Evolutionary conservation across 345 rosid genomes (phyloP).

Genomic region (Sonneratia alba): DNA sequence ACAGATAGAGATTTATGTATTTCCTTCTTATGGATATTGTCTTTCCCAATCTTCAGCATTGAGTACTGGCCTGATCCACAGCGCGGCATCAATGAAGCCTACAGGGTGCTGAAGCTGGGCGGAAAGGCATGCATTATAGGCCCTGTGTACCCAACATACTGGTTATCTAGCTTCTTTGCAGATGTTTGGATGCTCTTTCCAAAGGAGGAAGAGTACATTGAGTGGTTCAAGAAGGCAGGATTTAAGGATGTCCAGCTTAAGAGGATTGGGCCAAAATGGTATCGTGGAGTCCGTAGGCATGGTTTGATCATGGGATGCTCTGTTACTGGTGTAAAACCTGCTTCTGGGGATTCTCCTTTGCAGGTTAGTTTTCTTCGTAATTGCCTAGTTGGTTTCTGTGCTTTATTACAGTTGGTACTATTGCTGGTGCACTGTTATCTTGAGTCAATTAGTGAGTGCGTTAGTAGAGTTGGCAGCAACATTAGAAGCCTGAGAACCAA

Average conservation of each 20-base stretch:
- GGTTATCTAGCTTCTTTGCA: conserved; percentile 95
- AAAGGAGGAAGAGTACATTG: conserved; percentile 96
- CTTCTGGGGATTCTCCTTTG: conserved; percentile 96
- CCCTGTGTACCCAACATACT: conserved; percentile 92
- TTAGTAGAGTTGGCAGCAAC: not conserved
- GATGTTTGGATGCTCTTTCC: conserved; percentile 99
- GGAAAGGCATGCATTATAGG: conserved; percentile 93
- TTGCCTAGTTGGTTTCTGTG: not conserved
- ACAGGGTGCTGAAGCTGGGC: conserved; percentile 84
- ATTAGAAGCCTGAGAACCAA: not conserved
- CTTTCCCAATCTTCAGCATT: conserved; percentile 38
- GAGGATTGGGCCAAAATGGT: conserved; percentile 99
- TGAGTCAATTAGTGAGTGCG: not conserved
- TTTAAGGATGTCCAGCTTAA: conserved; percentile 84
- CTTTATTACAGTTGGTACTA: not conserved
- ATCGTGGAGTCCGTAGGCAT: conserved; percentile 95
- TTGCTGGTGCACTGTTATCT: not conserved
- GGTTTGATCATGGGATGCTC: conserved; percentile 99
- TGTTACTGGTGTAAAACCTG: conserved; percentile 90
- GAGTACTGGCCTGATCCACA: conserved; percentile 99
- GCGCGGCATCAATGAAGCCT: conserved; percentile 94
- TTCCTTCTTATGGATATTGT: conserved; percentile 1
- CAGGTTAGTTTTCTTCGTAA: conserved; percentile 36
- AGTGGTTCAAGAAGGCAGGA: conserved; percentile 91
- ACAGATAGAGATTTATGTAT: not conserved